phyloP scores from a whole-genome alignment of 805 yeast species.

The Henningerozyma blattae region DNA sequence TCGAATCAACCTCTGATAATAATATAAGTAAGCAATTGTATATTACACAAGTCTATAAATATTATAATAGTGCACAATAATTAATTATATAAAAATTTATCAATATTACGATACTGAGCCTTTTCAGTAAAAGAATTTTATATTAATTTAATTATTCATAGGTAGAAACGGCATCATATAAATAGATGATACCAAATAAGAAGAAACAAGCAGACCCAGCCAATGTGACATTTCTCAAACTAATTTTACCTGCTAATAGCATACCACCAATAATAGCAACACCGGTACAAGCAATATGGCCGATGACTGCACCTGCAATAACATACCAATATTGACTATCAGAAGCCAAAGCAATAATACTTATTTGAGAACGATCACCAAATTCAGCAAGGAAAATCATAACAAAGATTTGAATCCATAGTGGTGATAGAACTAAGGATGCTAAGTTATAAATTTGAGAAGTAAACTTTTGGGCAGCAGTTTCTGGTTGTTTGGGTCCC shows the following conservation, averaged over 20 bases:
- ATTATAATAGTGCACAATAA: neutral
- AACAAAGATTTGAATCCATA: slow-evolving; percentile 86
- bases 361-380: slow-evolving; percentile 98
- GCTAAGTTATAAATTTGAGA: slow-evolving; percentile 38
- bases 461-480: slow-evolving; percentile 8
- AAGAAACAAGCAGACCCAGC: slow-evolving; percentile 86
- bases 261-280: slow-evolving; percentile 94
- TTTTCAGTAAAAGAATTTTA: neutral
- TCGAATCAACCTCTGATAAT: neutral
- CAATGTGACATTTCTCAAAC: slow-evolving; percentile 83
- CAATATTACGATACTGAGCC: neutral
- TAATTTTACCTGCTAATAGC: slow-evolving; percentile 74
- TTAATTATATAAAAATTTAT: too few relatives aligned
- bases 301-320: slow-evolving; percentile 77
- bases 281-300: slow-evolving; percentile 79
- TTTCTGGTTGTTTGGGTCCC: slow-evolving; percentile 3
- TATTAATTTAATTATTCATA: neutral
- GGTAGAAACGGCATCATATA: slow-evolving; percentile 45
- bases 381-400: slow-evolving; percentile 98
- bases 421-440: slow-evolving; percentile 62
- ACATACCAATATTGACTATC: slow-evolving; percentile 87
- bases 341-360: slow-evolving; percentile 97
- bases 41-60: neutral
- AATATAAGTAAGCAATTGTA: neutral
- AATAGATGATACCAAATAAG: slow-evolving; percentile 68